These are phyloP conservation scores for Cardamine chenopodiifolia DNA, from an alignment of 345 rosid genomes.

Conservation along the genomic window DNA sequence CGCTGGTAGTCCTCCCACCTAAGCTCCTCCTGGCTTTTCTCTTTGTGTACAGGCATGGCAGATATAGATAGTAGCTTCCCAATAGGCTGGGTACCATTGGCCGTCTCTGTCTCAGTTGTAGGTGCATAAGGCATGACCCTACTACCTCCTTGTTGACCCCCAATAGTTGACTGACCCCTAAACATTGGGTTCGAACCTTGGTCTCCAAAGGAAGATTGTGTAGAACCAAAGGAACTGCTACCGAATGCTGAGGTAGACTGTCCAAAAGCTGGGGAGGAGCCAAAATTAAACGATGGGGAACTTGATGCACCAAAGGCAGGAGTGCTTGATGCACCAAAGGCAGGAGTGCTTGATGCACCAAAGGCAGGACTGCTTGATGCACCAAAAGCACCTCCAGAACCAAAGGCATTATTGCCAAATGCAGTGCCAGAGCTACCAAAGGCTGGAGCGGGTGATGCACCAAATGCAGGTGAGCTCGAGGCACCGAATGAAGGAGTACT, in stretches of 20 bases:
- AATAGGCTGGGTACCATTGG: conserved; percentile 52
- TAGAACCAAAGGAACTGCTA: conserved; percentile 59
- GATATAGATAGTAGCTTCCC: conserved; percentile 82
- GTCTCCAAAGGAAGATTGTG: conserved; percentile 64
- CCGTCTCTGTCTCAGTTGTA: conserved; percentile 65
- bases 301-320: conserved; percentile 60
- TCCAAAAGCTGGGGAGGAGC: conserved; percentile 71
- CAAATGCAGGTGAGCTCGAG: conserved; percentile 55
- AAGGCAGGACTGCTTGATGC: conserved; percentile 47
- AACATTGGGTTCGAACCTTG: conserved; percentile 70
- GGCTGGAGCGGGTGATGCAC: conserved; percentile 52
- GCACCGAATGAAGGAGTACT: conserved; percentile 48
- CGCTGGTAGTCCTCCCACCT: conserved; percentile 94
- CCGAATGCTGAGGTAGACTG: conserved; percentile 73
- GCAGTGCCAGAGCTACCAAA: conserved; percentile 69
- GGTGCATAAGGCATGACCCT: conserved; percentile 68
- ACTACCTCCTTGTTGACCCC: conserved; percentile 78
- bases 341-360: conserved; percentile 43
- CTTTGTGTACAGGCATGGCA: conserved; percentile 76
- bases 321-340: conserved; percentile 48
- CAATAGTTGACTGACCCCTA: conserved; percentile 64
- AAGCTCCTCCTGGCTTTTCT: conserved; percentile 87
- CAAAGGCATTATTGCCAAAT: conserved; percentile 75
- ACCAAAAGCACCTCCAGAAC: conserved; percentile 51
- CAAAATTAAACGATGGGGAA: conserved; percentile 62